Base-by-base conservation (phyloP, 345 rosid species). In the Eucalyptus albens region DNA sequence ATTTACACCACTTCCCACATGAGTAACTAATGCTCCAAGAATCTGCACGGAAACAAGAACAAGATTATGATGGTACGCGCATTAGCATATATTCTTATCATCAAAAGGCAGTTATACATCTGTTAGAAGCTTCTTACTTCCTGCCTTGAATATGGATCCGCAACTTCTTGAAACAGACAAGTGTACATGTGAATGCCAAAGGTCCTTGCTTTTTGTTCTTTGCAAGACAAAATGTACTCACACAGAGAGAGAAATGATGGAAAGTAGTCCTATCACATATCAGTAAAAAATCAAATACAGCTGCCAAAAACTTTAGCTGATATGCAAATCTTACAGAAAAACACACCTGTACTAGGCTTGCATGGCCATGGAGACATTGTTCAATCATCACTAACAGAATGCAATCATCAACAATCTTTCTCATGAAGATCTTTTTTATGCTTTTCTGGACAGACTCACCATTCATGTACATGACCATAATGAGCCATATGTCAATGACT, bases 401-500 rank as follows among this genome's bases (percentile, higher is more conserved):
- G 89, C 97, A 96, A 56, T 90, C 94, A 86, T 93, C 96, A 81
- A 96, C 90, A 59, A 97, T 92, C 92, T 97, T 97, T 93, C 92
- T 97, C 96, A 94, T 95, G 88, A 97, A 91, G 86, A 94, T 91
- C 93, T 95, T 97, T 87, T 94, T 94, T 59, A 96, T 90, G 72
- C 88, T 91, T 90, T 92, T 97, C 83, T 93, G 93, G 91, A 92
- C 91, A 87, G 96, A 91, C 49, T 95, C 95, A 1, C 95, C 96
- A 88, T 96, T 96, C 92, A 92, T 92, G 92, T 95, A 92, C 91
- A 96, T 93, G 81, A 96, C 94, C 88, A 95, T 87, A 90, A 97
- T 95, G 77, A 97, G 92, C 99, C 98, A 97, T 83, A 97, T 89
- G 93, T 97, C 99, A 49, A 96, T 95, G 86, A 93, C 94, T 91